A percentile compares a stretch with the other conserved stretches of the same genome.
Conservation (phyloP, 179 eudicot genomes). For the Silene coronaria region DNA sequence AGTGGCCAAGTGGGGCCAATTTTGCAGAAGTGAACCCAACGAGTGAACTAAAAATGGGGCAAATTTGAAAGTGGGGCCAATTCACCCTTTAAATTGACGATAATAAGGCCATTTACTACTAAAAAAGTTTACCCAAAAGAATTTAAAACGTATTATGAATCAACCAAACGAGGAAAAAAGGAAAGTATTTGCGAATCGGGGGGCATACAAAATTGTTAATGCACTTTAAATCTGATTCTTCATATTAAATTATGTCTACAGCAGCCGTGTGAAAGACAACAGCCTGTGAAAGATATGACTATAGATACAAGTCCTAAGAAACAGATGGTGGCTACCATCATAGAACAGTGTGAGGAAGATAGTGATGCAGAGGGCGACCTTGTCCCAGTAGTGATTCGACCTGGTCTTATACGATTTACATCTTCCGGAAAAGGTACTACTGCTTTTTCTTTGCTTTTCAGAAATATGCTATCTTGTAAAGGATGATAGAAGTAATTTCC, state of each 20-base stretch:
- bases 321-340: constrained; percentile 6
- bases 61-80: no score
- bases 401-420: constrained; percentile 83
- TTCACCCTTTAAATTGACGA: no score
- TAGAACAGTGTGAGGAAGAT: constrained; percentile 26
- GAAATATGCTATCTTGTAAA: neutral
- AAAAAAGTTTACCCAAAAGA: no score
- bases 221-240: neutral
- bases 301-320: constrained; percentile 12
- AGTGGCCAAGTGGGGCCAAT: no score
- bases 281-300: constrained; percentile 11
- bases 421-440: constrained; percentile 46
- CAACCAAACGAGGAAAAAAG: neutral
- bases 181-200: neutral
- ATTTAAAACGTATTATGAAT: no score
- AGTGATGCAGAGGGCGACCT: constrained; percentile 48
- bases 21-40: no score
- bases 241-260: neutral
- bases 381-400: constrained; percentile 64
- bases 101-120: no score
- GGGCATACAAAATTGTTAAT: neutral
- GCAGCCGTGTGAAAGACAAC: constrained; percentile 15
- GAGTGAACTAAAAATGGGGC: no score
- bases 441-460: constrained; percentile 14
- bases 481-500: neutral